phyloP scores from a whole-genome alignment of 108 stramenopile genomes.

The Parietichytrium sp. region DNA sequence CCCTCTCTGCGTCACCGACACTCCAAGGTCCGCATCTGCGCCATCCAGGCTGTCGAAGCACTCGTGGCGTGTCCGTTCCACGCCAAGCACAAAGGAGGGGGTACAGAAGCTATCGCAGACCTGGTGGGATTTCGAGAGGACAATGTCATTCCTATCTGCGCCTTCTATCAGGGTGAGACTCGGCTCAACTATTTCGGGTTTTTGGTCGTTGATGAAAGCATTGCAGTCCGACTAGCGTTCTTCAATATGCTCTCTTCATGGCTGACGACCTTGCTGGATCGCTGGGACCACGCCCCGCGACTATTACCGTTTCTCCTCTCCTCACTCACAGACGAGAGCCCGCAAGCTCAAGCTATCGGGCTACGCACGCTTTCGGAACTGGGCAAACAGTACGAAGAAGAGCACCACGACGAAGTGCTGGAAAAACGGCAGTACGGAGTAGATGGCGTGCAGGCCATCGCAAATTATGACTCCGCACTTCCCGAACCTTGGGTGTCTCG shows the following conservation, averaged over 20 bases:
- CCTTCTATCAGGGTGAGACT: slow-evolving; percentile 58
- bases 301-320: slow-evolving; percentile 63
- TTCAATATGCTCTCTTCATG: slow-evolving; percentile 49
- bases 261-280: slow-evolving; percentile 61
- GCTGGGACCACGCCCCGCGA: slow-evolving; percentile 61
- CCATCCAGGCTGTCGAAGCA: slow-evolving; percentile 43
- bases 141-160: slow-evolving; percentile 60
- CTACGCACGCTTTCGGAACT: neutral
- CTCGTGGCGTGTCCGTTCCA: slow-evolving; percentile 54
- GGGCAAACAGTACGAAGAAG: slow-evolving; percentile 47
- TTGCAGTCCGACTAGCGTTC: slow-evolving; percentile 49
- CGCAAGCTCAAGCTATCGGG: neutral
- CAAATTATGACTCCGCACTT: neutral
- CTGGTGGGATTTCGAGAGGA: slow-evolving; percentile 66
- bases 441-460: slow-evolving; percentile 32
- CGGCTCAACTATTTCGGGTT: slow-evolving; percentile 56
- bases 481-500: slow-evolving; percentile 36
- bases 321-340: slow-evolving; percentile 49
- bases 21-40: slow-evolving; percentile 50
- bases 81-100: slow-evolving; percentile 60
- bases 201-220: slow-evolving; percentile 45
- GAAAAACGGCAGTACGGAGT: slow-evolving; percentile 46
- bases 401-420: slow-evolving; percentile 44
- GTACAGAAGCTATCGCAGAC: slow-evolving; percentile 60
- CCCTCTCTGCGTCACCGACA: slow-evolving; percentile 57